Base-by-base conservation (phyloP, 2,329 filamentous ascomycete species). In the Leptographium wingfieldii region DNA sequence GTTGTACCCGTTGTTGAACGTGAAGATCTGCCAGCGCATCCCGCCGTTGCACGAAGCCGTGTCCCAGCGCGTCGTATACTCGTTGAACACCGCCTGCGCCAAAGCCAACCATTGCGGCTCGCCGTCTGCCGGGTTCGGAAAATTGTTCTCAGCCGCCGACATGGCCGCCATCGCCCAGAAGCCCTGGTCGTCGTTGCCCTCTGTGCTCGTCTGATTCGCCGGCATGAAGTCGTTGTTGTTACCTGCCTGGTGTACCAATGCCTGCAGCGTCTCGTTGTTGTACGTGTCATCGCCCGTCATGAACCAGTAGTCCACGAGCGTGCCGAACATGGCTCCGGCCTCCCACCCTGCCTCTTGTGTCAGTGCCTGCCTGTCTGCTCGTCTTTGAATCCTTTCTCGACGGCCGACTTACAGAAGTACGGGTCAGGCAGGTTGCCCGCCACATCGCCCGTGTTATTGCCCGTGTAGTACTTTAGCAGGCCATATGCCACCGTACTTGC, bases 131-230 rank as follows among this genome's bases (percentile, higher is more conserved):
- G 87, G 85, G 66, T 90, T 80, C 1, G 86, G 85, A 67, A 87
- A 92, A 63, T 84, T 84, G 67, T 85, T 82, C 72, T 95, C 90
- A 46, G 87, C 86, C 2, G 90, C 90, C 11, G 82, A 80, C 77
- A 95, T 87, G 62, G 86, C 87, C 1, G 89, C 83, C 76, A 94
- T 80, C n/a, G 82, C 88, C 90, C 90, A 95, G 73, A 94, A 92
- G 6, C 87, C 85, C 70, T 90, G 87, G 66, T 90, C 87, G 64
- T 90, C 87, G 71, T 89, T 90, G 64, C 86, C 86, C 63, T 80
- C 71, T 2, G 78, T 79, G 55, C 74, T 71, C 7, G 82, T 84
- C 70, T 85, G 83, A 70, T 86, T 86, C n/a, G 70, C 68, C 3
- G 86, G 86, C 83, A 87, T 85, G 68, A 78, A 87, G 68, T 87